phyloP scores from a whole-genome alignment of 148 eudicot genomes.

The Oxyria digyna region DNA sequence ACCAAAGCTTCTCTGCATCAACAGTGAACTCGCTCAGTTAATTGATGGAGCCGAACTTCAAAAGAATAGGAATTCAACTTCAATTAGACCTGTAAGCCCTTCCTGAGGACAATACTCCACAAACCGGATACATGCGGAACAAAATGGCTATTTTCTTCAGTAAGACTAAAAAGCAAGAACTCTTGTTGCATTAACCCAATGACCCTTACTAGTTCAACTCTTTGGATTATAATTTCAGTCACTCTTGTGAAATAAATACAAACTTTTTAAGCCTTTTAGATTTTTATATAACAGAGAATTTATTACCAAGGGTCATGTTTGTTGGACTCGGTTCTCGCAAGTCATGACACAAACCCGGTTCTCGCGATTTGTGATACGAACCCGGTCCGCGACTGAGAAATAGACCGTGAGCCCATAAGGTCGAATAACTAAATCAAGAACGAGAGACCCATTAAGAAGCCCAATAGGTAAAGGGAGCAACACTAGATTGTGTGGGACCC shows the following conservation, averaged over 20 bases:
- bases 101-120: constrained; percentile 97
- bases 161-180: constrained; percentile 27
- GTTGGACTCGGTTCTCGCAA: too few species aligned
- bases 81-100: constrained; percentile 79
- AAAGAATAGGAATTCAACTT: not conserved
- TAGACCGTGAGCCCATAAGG: too few species aligned
- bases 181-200: not conserved
- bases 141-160: constrained; percentile 95
- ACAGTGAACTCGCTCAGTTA: constrained; percentile 11
- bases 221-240: not conserved
- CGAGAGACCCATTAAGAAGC: too few species aligned
- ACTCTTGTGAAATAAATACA: not conserved
- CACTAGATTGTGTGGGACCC: too few species aligned
- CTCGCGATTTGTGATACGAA: too few species aligned
- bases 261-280: not conserved
- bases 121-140: constrained; percentile 98
- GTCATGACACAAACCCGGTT: too few species aligned
- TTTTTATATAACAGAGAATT: not conserved
- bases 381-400: too few species aligned
- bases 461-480: too few species aligned
- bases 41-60: not conserved
- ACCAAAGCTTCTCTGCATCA: constrained; percentile 89
- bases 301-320: not conserved
- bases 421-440: too few species aligned
- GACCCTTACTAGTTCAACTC: not conserved